Evolutionary conservation across 257 asterid species (phyloP).

Genomic region (Avicennia marina): DNA sequence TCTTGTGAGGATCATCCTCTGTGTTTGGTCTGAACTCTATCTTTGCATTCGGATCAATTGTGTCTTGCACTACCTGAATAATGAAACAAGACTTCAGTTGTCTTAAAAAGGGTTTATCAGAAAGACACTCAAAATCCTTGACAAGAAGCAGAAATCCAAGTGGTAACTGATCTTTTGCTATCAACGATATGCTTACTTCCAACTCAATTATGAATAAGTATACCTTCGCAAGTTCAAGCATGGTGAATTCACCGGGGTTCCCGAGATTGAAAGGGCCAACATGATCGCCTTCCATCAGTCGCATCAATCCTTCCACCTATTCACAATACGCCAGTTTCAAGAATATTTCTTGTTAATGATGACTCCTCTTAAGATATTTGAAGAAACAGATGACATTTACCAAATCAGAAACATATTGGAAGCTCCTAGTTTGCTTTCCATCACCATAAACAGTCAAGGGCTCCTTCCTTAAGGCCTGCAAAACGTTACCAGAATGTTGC

Average conservation of each 20-base stretch:
- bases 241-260: conserved; percentile 86
- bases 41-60: conserved; percentile 66
- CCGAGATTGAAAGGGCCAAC: conserved; percentile 86
- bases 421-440: conserved; percentile 93
- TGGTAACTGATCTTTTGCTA: too few species aligned
- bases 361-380: too few species aligned
- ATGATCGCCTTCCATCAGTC: conserved; percentile 85
- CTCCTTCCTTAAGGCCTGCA: conserved; percentile 80
- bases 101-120: not conserved
- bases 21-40: conserved; percentile 73
- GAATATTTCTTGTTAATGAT: too few species aligned
- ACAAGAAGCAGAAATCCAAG: too few species aligned
- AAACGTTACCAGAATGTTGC: too few species aligned
- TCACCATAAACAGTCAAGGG: conserved; percentile 90
- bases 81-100: not conserved
- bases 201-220: not conserved
- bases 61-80: conserved; percentile 73
- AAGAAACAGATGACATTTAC: conserved; percentile 28
- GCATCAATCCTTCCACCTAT: conserved; percentile 80
- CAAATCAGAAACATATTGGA: conserved; percentile 88
- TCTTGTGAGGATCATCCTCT: conserved; percentile 82
- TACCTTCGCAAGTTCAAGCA: conserved; percentile 93
- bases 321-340: too few species aligned
- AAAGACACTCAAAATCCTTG: not conserved
- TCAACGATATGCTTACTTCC: too few species aligned